Base-by-base conservation (phyloP, 371 early-diverging fungal species). In the Coemansia sp. region DNA sequence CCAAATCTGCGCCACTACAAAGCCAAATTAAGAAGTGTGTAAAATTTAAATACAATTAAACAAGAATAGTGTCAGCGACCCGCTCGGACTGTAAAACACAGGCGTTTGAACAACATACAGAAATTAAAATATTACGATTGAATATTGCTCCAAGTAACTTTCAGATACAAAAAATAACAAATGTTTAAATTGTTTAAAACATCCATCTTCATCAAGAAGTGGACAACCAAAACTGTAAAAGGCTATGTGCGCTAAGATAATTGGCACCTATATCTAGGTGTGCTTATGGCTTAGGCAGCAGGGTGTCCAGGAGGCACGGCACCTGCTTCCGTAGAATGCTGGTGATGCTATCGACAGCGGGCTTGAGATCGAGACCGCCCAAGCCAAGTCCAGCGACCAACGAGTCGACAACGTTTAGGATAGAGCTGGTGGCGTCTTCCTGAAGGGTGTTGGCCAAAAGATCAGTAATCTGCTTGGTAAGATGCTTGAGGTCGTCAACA, bases 251-350 rank as follows among this genome's bases (percentile, higher is more conserved):
- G 32, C 32, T 32, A 32, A 32, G 9, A 32, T 32, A 0, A 32
- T 32, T 32, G 32, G 32, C 32, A 32, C 32, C 26, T 21, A 54
- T 17, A n/a, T 8, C 32, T 52, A 41, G 26, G 4, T 23, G 48
- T 13, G 44, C 4, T 65, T 65, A 75, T 29, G 73, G 73, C 76
- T 67, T 67, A 41, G 76, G 76, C 46, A 75, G 65, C 28, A 75
- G 72, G 32, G 76, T 75, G 19, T 75, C 72, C 11, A 75, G 57
- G 3, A 75, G 58, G 76, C 76, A 75, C 19, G 76, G 76, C 39
- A 75, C 68, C 68, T 75, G 76, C 71, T 75, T 75, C 52, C 65
- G 63, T 11, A 75, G 67, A 19, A 75, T 75, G 65, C 76, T 75
- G 29, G 73, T 61, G n/a, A 75, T 60, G 49, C 61, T 61, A 41